These are phyloP conservation scores for Acanthamoeba castellanii DNA, from an alignment of 208 protist genomes.

Conservation along the genomic window DNA sequence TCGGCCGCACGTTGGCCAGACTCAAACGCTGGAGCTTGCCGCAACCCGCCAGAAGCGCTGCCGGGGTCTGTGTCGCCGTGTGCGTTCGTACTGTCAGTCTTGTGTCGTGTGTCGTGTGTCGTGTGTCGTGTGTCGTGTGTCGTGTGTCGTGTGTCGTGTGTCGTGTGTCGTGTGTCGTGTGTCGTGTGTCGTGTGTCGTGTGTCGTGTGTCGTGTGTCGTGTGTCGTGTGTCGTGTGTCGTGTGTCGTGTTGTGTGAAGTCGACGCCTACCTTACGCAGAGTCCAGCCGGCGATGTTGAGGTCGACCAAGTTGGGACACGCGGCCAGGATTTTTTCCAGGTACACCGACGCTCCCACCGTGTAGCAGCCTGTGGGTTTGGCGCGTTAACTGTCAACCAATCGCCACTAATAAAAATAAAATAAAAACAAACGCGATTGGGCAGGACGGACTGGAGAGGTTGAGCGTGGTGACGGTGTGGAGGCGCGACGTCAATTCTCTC, in stretches of 20 bases:
- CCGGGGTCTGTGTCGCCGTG: background rate
- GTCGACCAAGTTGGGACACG: background rate
- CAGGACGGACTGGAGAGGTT: background rate
- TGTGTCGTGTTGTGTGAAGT: background rate
- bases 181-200: too few species aligned
- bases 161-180: too few species aligned
- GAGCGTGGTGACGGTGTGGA: background rate
- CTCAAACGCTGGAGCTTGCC: background rate
- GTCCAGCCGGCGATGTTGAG: constrained; percentile 27
- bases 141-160: too few species aligned
- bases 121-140: too few species aligned
- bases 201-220: too few species aligned
- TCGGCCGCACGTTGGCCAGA: background rate
- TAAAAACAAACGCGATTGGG: too few species aligned
- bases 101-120: too few species aligned
- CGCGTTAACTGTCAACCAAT: too few species aligned
- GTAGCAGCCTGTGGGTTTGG: background rate
- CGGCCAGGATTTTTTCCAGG: background rate
- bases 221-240: too few species aligned
- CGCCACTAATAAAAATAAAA: too few species aligned
- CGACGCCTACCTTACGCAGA: background rate
- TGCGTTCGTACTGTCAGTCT: too few species aligned
- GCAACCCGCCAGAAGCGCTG: background rate
- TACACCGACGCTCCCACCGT: background rate
- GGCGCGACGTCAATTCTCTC: background rate